Base-by-base conservation (phyloP, 2,329 filamentous ascomycete genomes). In the Aspergillus novoparasiticus region DNA sequence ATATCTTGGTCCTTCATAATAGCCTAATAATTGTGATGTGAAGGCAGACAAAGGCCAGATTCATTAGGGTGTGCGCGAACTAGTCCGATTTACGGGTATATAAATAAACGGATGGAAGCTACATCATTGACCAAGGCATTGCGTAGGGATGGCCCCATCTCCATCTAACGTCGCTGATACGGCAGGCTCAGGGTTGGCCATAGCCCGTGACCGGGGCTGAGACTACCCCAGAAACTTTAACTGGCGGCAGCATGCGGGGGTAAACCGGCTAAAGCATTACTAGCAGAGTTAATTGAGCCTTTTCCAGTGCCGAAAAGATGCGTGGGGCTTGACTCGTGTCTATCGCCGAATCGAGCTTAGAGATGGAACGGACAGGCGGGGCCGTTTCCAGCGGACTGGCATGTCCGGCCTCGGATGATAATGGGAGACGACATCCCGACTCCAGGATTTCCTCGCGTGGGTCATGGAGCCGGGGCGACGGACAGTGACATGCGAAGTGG, bases 1-100 rank as follows among this genome's bases (percentile, higher is more conserved):
- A 72, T 73, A 50, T 72, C 68, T 59, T 68, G 63, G 48, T 71
- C 64, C 55, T 69, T 68, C 63, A 71, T 69, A 8, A 14, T 30
- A 12, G 21, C 14, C 45, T 14, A 23, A n/a, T 19, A 9, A 6
- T n/a, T 41, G 2, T n/a, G 39, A 41, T 41, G 19, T n/a, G 39
- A 41, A 41, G 3, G 6, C 39, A 41, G 19, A 41, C 39, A n/a
- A 19, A 8, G 19, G 6, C n/a, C 39, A 4, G 16, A 6, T n/a
- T 9, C 16, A 41, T n/a, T 41, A 41, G 16, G 4, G 39, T 19
- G 8, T 41, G 0, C 39, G 8, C 19, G 16, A 41, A 41, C 39
- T 10, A n/a, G 39, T 41, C 6, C 16, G 39, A n/a, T 19, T 41
- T 41, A n/a, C 19, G 16, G 39, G 39, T 41, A 41, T 41, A 41